Percentiles rank a stretch among this genome's conserved stretches.
Conservation (phyloP, 305 asterid genomes). For the Ilex paraguariensis region DNA sequence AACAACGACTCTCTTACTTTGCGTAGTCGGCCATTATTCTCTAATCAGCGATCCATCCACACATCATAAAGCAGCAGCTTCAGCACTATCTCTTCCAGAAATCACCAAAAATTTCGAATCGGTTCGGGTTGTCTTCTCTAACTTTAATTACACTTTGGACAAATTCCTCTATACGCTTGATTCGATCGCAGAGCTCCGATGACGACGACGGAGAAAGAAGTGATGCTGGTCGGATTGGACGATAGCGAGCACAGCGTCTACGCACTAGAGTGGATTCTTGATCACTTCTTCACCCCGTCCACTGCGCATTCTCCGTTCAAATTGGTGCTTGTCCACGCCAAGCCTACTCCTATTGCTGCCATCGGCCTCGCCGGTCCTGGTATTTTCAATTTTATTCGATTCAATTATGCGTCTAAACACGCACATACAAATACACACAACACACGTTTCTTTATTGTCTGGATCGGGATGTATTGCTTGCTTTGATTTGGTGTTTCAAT, state of each 20-base stretch:
- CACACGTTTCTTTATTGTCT: neutral
- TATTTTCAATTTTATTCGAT: constrained; percentile 10
- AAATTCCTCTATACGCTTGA: too few species aligned
- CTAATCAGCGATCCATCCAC: too few species aligned
- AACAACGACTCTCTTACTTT: too few species aligned
- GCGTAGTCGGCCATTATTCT: too few species aligned
- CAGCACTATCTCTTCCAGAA: too few species aligned
- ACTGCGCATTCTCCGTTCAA: constrained; percentile 46
- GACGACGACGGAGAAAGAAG: constrained; percentile 49
- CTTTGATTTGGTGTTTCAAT: neutral
- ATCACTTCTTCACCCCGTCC: constrained; percentile 51
- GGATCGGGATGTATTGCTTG: constrained; percentile 1
- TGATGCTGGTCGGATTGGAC: constrained; percentile 76
- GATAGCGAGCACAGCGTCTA: constrained; percentile 78
- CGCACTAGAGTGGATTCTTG: constrained; percentile 78
- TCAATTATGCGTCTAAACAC: too few species aligned
- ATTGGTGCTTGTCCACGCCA: constrained; percentile 64
- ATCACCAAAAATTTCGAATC: too few species aligned
- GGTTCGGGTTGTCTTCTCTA: too few species aligned
- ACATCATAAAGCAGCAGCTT: too few species aligned
- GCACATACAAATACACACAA: too few species aligned
- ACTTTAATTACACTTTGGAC: too few species aligned
- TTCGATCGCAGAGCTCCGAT: neutral
- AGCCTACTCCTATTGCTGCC: constrained; percentile 47
- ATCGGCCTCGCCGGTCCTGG: constrained; percentile 80